A percentile compares a stretch with the other conserved stretches of the same genome.
Conservation (phyloP, 345 rosid genomes). For the Salix brachista region DNA sequence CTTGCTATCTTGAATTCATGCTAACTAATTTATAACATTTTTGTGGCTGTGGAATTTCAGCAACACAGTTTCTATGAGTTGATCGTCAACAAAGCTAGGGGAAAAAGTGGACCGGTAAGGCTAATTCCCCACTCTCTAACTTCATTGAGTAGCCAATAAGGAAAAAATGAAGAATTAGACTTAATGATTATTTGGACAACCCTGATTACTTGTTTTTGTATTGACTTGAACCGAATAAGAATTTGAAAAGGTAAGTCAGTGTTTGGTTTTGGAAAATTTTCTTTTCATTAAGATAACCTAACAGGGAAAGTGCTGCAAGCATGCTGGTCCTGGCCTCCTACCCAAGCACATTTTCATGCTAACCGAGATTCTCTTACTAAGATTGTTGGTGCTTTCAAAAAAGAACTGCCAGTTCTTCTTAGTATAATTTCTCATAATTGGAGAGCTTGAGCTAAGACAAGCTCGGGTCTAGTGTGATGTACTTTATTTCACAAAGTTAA, state of each 20-base stretch:
- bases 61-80: slow-evolving; percentile 99
- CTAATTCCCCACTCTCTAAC: neutral
- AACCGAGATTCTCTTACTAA: neutral
- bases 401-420: neutral
- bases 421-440: neutral
- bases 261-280: neutral
- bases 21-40: slow-evolving; percentile 6
- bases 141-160: neutral
- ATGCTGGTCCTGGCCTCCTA: neutral
- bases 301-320: neutral
- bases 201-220: neutral
- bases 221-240: neutral
- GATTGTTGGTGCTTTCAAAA: neutral
- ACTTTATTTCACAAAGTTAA: neutral
- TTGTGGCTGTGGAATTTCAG: slow-evolving; percentile 44
- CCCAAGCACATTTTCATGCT: neutral
- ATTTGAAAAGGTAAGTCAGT: neutral
- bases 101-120: slow-evolving; percentile 99
- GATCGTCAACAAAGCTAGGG: slow-evolving; percentile 92
- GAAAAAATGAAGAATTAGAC: neutral
- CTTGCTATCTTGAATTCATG: neutral
- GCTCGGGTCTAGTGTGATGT: too few relatives aligned
- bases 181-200: neutral
- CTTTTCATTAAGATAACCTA: neutral
- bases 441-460: too few relatives aligned